Conservation (phyloP, 2,329 filamentous ascomycete species). For the Monosporascus sp. region DNA sequence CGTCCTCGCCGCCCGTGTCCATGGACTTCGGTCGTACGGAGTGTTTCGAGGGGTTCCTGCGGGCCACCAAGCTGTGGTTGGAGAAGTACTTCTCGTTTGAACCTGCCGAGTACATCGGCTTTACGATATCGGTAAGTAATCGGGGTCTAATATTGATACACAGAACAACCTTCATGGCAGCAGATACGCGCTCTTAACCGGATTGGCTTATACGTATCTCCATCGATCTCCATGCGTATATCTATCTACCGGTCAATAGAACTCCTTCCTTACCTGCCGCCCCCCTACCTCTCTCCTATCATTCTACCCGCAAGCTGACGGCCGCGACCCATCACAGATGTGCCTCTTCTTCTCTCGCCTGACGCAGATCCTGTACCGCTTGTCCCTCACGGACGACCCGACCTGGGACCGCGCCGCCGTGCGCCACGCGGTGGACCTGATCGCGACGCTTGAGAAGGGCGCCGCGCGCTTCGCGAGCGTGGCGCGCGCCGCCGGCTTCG, state of each 20-base stretch:
- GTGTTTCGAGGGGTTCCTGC: conserved; percentile 17
- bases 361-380: conserved; percentile 23
- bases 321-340: neutral
- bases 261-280: neutral
- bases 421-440: conserved; percentile 13
- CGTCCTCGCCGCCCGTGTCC: neutral
- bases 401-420: conserved; percentile 20
- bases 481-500: conserved; percentile 11
- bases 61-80: conserved; percentile 16
- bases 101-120: conserved; percentile 10
- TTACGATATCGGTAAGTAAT: conserved; percentile 15
- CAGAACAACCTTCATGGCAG: no score
- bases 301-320: neutral
- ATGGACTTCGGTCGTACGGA: conserved; percentile 14
- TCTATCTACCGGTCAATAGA: no score
- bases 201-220: no score
- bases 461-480: conserved; percentile 14
- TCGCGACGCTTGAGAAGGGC: conserved; percentile 14
- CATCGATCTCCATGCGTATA: no score
- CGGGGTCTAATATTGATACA: no score
- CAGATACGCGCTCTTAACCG: no score
- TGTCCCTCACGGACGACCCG: conserved; percentile 21
- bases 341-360: conserved; percentile 21
- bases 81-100: conserved; percentile 20
- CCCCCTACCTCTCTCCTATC: neutral